Evolutionary conservation across 1,284 basidiomycete genomes (phyloP).

Genomic region (Sanghuangporus baumii): DNA sequence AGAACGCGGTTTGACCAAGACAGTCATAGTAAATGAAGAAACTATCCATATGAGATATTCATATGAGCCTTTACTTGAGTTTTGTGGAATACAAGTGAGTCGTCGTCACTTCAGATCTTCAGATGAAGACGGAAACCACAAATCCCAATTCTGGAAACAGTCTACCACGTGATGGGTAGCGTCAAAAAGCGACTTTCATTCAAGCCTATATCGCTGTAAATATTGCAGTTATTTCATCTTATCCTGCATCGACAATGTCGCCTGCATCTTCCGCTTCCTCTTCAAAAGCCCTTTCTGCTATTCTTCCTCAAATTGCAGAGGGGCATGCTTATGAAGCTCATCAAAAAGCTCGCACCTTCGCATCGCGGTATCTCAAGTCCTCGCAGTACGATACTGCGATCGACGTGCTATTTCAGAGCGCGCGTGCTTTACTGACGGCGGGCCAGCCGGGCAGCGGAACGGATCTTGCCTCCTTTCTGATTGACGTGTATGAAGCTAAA

Average conservation of each 20-base stretch:
- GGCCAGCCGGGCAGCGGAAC: slow-evolving; percentile 85
- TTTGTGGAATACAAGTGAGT: too few relatives aligned
- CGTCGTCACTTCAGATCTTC: too few relatives aligned
- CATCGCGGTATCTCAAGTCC: slow-evolving; percentile 78
- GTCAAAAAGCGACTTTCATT: too few relatives aligned
- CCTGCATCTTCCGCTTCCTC: slow-evolving; percentile 36
- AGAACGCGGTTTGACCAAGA: too few relatives aligned
- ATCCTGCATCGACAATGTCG: slow-evolving; percentile 13
- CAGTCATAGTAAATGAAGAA: too few relatives aligned
- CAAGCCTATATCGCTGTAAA: too few relatives aligned
- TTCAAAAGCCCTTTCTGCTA: slow-evolving; percentile 64
- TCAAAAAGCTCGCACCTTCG: slow-evolving; percentile 92
- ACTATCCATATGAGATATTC: too few relatives aligned
- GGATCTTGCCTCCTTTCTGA: slow-evolving; percentile 72
- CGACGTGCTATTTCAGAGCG: slow-evolving; percentile 83
- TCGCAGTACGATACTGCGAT: slow-evolving; percentile 77
- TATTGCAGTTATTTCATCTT: too few relatives aligned
- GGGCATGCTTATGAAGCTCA: slow-evolving; percentile 85
- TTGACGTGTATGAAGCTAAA: slow-evolving; percentile 77
- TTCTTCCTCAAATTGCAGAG: slow-evolving; percentile 64
- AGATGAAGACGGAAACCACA: too few relatives aligned
- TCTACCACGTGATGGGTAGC: too few relatives aligned
- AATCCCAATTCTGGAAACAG: too few relatives aligned
- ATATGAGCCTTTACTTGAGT: too few relatives aligned
- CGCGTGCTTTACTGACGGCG: slow-evolving; percentile 78